phyloP scores from a whole-genome alignment of 2,329 filamentous ascomycete genomes.

The Stromatinia cepivora region DNA sequence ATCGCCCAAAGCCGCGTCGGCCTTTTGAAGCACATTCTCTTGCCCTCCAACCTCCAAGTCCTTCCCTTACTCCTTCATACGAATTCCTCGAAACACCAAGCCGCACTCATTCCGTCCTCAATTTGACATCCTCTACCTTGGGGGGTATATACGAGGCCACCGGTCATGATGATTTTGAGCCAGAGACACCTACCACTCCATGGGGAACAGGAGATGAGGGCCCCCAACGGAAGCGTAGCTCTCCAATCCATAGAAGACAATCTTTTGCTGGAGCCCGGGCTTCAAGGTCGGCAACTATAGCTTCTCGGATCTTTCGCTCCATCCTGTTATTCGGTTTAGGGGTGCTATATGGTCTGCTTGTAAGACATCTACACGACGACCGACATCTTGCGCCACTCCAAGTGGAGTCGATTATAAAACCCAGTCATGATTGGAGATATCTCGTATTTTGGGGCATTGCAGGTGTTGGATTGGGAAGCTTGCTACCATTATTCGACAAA shows the following conservation, averaged over 20 bases:
- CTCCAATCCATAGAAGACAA: slow-evolving; percentile 20
- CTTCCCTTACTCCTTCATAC: slow-evolving; percentile 56
- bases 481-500: slow-evolving; percentile 82
- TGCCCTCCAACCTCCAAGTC: slow-evolving; percentile 52
- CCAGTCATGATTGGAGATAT: slow-evolving; percentile 61
- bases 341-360: slow-evolving; percentile 77
- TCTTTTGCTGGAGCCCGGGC: slow-evolving; percentile 35
- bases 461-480: slow-evolving; percentile 73
- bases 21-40: slow-evolving; percentile 58
- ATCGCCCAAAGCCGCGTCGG: slow-evolving; percentile 71
- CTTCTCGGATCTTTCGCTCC: slow-evolving; percentile 58
- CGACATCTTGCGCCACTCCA: slow-evolving; percentile 63
- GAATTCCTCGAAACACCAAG: slow-evolving; percentile 60
- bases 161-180: slow-evolving; percentile 54
- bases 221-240: slow-evolving; percentile 45
- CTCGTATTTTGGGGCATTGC: slow-evolving; percentile 78
- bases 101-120: slow-evolving; percentile 75
- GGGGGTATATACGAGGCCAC: slow-evolving; percentile 85
- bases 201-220: slow-evolving; percentile 79
- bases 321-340: slow-evolving; percentile 75
- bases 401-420: slow-evolving; percentile 47
- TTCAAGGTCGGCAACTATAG: slow-evolving; percentile 36
- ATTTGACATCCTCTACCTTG: slow-evolving; percentile 85
- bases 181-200: slow-evolving; percentile 62
- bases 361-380: slow-evolving; percentile 75